Evolutionary conservation across 371 early-diverging fungal genomes (phyloP), one percentile per base, ranked within the genome.

Genomic region (Phascolomyces articulosus): DNA sequence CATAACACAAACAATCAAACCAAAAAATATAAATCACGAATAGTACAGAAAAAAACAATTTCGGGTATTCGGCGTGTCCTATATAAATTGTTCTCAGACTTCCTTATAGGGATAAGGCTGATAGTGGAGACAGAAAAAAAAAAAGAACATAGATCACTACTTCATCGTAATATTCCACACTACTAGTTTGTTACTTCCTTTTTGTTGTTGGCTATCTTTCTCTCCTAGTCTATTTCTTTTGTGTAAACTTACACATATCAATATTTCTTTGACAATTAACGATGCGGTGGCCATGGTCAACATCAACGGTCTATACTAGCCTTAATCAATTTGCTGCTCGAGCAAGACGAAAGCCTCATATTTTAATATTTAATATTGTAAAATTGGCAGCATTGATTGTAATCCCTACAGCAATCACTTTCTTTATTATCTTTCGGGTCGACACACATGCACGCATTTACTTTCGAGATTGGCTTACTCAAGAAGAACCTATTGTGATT

Each of bases 391-490:
- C 56, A 8, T 16, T 61, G 2, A 54, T 40, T 26, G 27, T 57
- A 29, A 31, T 53, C 23, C 2, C 47, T 26, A 68, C 55, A 20
- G 27, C 68, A 3, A 7, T 73, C 8, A 26, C 64, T 41, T 83
- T 80, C 40, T 72, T 83, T 41, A 57, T 66, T 15, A 18, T 76
- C 15, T 78, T 67, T 28, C 67, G 79, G 38, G 55, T 81, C 13
- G 80, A 84, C 55, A 63, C 78, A 13, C 80, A 82, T 65, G 63
- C 74, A 4, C 77, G 80, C 63, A 72, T 81, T 18, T 82, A 78
- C 55, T 34, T 80, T 29, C 71, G 79, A 27, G 44, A 64, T 20
- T 81, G 82, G 82, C 38, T 84, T 6, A 68, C 72, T 15, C 78
- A 74, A 11, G 61, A 73, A 31, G 62, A 67, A 18, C 47, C 69